Evolutionary conservation across 2,329 filamentous ascomycete species (phyloP).

Genomic region (Colletotrichum godetiae): DNA sequence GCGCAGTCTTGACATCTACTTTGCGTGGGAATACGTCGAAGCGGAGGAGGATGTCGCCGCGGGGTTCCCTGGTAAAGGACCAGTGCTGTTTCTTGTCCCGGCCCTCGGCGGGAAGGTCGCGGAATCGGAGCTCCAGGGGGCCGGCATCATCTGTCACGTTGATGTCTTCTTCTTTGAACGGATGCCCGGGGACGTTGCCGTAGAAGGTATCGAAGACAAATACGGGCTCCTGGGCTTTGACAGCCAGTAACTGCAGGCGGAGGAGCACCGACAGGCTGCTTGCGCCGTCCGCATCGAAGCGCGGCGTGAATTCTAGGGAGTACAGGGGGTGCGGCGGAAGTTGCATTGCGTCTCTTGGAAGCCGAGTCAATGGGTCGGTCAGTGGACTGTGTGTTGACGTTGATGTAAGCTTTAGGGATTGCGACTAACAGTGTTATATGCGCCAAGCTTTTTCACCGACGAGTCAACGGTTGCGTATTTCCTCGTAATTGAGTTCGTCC

Average conservation of each 20-base stretch:
- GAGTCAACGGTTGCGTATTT: background rate
- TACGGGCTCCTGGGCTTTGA: background rate
- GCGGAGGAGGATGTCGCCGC: conserved; percentile 30
- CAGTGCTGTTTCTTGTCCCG: conserved; percentile 33
- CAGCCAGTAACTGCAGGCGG: background rate
- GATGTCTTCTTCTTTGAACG: conserved; percentile 3
- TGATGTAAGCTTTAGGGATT: background rate
- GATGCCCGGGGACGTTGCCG: conserved; percentile 6
- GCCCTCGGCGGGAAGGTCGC: conserved; percentile 24
- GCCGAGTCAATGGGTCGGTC: no score
- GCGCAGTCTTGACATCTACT: conserved; percentile 23
- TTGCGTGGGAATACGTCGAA: conserved; percentile 34
- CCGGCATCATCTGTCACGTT: conserved; percentile 20
- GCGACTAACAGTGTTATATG: no score
- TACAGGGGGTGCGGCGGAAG: conserved; percentile 10
- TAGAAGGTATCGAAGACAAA: conserved; percentile 9
- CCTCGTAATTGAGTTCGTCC: background rate
- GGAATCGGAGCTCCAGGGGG: conserved; percentile 20
- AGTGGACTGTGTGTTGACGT: background rate
- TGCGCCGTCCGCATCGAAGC: conserved; percentile 9
- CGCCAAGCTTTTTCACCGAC: background rate
- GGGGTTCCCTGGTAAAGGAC: conserved; percentile 22
- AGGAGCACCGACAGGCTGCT: conserved; percentile 9
- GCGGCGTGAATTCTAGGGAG: conserved; percentile 11
- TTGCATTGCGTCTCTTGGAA: background rate